Percentiles rank a stretch among this genome's conserved stretches.
phyloP scores from a whole-genome alignment of 2,329 filamentous ascomycete species.

The Colletotrichum cuscutae region DNA sequence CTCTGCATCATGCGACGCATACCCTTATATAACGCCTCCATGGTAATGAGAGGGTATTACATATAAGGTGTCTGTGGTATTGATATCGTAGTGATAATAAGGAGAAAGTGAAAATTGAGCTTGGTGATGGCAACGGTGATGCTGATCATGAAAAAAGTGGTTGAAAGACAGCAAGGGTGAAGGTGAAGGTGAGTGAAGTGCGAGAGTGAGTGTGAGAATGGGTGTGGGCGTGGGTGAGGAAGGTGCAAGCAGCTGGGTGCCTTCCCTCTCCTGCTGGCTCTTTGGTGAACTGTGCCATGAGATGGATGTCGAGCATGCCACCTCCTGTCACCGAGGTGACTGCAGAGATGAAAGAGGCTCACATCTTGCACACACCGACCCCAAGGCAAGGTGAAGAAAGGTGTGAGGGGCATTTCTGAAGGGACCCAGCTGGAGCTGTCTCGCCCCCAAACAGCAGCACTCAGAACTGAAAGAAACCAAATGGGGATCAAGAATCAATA shows the following conservation, averaged over 20 bases:
- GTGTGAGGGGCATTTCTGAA: constrained; percentile 17
- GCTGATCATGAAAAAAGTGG: not conserved
- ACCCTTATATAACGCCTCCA: constrained; percentile 21
- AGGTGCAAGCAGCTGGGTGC: not conserved
- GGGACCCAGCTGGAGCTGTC: not conserved
- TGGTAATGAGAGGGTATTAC: not conserved
- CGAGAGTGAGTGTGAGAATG: not conserved
- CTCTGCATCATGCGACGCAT: constrained; percentile 28
- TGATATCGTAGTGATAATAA: not conserved
- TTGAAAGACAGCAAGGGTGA: not conserved
- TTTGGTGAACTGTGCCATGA: not conserved
- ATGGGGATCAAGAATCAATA: not conserved
- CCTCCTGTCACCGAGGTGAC: constrained; percentile 7
- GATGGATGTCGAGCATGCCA: not conserved
- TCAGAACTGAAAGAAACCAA: not conserved
- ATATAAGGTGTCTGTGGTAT: not conserved
- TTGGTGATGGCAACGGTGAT: too few relatives aligned
- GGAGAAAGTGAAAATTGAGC: not conserved
- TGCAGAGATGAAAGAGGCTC: not conserved
- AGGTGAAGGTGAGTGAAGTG: not conserved
- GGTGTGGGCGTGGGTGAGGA: not conserved
- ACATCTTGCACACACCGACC: not conserved
- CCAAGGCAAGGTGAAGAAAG: constrained; percentile 4
- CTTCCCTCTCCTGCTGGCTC: not conserved
- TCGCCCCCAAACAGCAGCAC: not conserved